phyloP scores from a whole-genome alignment of 2,329 filamentous ascomycete species.

The Botrytis squamosa region DNA sequence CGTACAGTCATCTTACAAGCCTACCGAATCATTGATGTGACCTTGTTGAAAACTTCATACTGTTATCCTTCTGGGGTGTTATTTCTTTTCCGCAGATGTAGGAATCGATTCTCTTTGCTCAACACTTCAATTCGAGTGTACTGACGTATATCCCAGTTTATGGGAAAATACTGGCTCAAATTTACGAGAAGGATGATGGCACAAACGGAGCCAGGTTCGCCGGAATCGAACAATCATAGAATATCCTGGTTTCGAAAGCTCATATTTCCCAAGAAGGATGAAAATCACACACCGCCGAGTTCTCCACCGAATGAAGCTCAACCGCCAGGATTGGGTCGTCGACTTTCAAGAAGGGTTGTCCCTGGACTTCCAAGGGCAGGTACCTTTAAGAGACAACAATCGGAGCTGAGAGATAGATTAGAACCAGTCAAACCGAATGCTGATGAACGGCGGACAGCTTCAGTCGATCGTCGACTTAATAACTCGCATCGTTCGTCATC shows the following conservation, averaged over 20 bases:
- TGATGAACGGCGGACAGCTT: slow-evolving; percentile 70
- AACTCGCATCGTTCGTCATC: slow-evolving; percentile 31
- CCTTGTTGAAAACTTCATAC: background rate
- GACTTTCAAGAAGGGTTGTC: slow-evolving; percentile 58
- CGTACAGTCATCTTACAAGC: slow-evolving; percentile 25
- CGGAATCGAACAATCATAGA: slow-evolving; percentile 35
- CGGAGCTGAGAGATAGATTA: slow-evolving; percentile 73
- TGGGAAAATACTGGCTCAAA: slow-evolving; percentile 15
- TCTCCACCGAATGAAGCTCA: slow-evolving; percentile 26
- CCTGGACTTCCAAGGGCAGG: slow-evolving; percentile 73
- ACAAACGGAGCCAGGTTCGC: slow-evolving; percentile 32
- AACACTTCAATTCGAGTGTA: slow-evolving; percentile 1
- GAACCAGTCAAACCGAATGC: slow-evolving; percentile 61
- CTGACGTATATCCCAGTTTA: slow-evolving; percentile 15
- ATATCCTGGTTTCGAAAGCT: slow-evolving; percentile 38
- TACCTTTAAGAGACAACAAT: slow-evolving; percentile 80
- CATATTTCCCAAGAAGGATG: slow-evolving; percentile 36
- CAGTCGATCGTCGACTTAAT: slow-evolving; percentile 53
- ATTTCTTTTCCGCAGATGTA: slow-evolving; percentile 13
- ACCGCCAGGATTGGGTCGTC: slow-evolving; percentile 34
- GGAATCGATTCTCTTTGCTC: slow-evolving; percentile 13
- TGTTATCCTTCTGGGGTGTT: background rate
- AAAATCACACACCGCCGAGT: slow-evolving; percentile 24
- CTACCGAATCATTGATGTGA: slow-evolving; percentile 25
- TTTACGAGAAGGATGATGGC: slow-evolving; percentile 12